These are phyloP conservation scores for Hypoxylon lenormandii DNA, from an alignment of 495 filamentous ascomycete genomes.

Conservation along the genomic window DNA sequence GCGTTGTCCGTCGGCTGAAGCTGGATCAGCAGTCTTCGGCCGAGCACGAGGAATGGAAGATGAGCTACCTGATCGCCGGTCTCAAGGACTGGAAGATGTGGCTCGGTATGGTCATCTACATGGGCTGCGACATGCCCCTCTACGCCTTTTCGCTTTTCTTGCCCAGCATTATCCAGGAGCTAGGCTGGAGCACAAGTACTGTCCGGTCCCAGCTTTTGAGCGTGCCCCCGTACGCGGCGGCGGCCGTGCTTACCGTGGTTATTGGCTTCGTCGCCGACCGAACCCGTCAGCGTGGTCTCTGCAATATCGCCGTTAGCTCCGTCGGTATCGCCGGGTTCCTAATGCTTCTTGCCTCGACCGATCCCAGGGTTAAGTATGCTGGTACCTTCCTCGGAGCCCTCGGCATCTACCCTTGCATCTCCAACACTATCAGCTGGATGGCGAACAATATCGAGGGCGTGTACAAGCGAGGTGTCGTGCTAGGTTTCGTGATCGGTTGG, in stretches of 20 bases:
- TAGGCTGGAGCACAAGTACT: constrained; percentile 70
- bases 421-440: constrained; percentile 92
- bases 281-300: constrained; percentile 79
- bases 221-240: constrained; percentile 89
- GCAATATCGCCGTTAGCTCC: constrained; percentile 78
- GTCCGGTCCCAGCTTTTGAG: constrained; percentile 82
- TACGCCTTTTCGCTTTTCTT: constrained; percentile 94
- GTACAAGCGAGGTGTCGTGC: constrained; percentile 87
- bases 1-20: constrained; percentile 79
- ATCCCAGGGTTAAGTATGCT: constrained; percentile 77
- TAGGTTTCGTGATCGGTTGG: constrained; percentile 92
- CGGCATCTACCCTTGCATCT: constrained; percentile 90
- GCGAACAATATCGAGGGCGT: constrained; percentile 92
- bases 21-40: constrained; percentile 81
- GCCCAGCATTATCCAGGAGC: constrained; percentile 80
- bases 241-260: constrained; percentile 78
- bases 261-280: constrained; percentile 85
- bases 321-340: constrained; percentile 81
- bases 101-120: constrained; percentile 79
- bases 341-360: constrained; percentile 75
- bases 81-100: constrained; percentile 91
- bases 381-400: constrained; percentile 86
- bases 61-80: constrained; percentile 78
- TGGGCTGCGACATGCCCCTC: constrained; percentile 78
- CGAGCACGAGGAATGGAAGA: constrained; percentile 82